phyloP scores from a whole-genome alignment of 2,329 filamentous ascomycete genomes.

The Sphaerulina musiva region DNA sequence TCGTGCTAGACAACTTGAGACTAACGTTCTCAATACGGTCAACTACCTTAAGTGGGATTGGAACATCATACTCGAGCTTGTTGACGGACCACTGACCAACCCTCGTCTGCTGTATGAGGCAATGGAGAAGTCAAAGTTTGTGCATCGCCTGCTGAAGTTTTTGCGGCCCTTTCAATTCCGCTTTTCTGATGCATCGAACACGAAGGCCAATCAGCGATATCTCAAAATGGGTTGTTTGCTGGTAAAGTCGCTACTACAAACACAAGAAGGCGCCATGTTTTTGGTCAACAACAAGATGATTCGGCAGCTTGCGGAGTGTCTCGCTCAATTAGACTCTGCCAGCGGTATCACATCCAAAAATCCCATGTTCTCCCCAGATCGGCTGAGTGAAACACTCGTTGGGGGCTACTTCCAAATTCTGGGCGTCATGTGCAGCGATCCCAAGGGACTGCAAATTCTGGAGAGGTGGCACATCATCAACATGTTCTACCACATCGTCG shows the following conservation, averaged over 20 bases:
- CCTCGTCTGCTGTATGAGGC: conserved; percentile 90
- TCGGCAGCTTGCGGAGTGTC: conserved; percentile 87
- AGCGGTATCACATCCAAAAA: conserved; percentile 66
- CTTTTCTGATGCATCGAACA: conserved; percentile 84
- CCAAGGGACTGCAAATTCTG: conserved; percentile 77
- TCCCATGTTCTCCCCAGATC: conserved; percentile 80
- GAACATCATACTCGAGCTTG: conserved; percentile 82
- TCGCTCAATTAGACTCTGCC: conserved; percentile 89
- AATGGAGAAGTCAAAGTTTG: conserved; percentile 89
- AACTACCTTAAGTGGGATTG: conserved; percentile 97
- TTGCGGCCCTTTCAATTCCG: conserved; percentile 95
- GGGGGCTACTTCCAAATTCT: conserved; percentile 92
- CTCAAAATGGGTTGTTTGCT: conserved; percentile 82
- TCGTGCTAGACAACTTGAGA: conserved; percentile 62
- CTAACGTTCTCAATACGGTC: conserved; percentile 77
- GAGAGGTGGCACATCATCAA: conserved; percentile 98
- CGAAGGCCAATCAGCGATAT: conserved; percentile 89
- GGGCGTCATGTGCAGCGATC: conserved; percentile 75
- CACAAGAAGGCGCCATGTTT: conserved; percentile 74
- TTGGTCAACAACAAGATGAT: conserved; percentile 87
- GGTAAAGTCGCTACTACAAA: conserved; percentile 79
- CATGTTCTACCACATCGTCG: conserved; percentile 98
- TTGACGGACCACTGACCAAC: conserved; percentile 86
- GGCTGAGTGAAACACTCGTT: conserved; percentile 79
- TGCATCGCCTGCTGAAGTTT: conserved; percentile 90